These are phyloP conservation scores for Synchytrium microbalum DNA, from an alignment of 371 early-diverging fungal genomes.

Conservation along the genomic window DNA sequence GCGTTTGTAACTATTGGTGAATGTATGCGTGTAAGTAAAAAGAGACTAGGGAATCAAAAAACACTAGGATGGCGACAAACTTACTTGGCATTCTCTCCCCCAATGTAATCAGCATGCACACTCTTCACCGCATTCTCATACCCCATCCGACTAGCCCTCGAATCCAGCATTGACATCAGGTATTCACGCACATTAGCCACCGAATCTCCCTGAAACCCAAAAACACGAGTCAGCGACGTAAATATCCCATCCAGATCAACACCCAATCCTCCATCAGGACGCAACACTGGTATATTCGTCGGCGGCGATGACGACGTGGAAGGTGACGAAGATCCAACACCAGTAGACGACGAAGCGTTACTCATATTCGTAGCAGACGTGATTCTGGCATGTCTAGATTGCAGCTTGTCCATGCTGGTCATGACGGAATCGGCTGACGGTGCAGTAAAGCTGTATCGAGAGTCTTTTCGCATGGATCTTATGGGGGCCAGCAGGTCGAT, in stretches of 20 bases:
- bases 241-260: too few species aligned
- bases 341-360: neutral
- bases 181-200: conserved; percentile 69
- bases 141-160: conserved; percentile 67
- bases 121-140: neutral
- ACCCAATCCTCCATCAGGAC: neutral
- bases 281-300: neutral
- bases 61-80: neutral
- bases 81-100: too few species aligned
- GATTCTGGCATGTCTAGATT: neutral
- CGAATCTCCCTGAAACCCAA: conserved; percentile 79
- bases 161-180: conserved; percentile 75
- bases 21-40: neutral
- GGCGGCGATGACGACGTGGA: neutral
- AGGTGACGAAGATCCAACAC: neutral
- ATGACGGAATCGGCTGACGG: neutral
- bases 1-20: neutral
- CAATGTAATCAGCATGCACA: too few species aligned
- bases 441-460: neutral
- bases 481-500: neutral
- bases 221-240: too few species aligned
- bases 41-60: neutral
- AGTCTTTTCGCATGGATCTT: neutral
- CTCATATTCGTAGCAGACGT: neutral
- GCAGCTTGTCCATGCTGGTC: neutral